These are phyloP conservation scores for Biscogniauxia marginata DNA, from an alignment of 2,329 filamentous ascomycete species.

Conservation along the genomic window DNA sequence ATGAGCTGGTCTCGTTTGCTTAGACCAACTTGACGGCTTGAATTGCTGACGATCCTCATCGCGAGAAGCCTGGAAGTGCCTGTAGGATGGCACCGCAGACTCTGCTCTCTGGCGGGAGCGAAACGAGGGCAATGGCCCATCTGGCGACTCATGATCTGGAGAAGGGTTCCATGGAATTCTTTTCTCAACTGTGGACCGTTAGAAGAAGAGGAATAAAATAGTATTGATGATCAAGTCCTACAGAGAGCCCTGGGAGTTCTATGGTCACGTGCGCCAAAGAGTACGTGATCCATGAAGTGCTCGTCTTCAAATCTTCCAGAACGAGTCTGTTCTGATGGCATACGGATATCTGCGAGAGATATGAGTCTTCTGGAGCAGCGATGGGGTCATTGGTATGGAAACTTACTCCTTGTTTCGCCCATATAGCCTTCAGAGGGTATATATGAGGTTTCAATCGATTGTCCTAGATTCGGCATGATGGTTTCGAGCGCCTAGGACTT, in stretches of 20 bases:
- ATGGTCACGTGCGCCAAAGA: conserved; percentile 10
- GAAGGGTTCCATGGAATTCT: conserved; percentile 6
- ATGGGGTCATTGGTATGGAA: conserved; percentile 2
- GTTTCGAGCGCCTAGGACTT: conserved; percentile 11
- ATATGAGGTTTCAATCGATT: conserved; percentile 11
- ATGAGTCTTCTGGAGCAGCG: conserved; percentile 6
- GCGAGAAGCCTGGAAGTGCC: background rate
- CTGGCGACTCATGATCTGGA: conserved; percentile 5
- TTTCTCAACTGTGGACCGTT: background rate
- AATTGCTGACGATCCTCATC: background rate
- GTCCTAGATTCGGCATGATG: conserved; percentile 16
- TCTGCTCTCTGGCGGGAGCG: background rate
- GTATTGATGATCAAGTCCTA: conserved; percentile 8
- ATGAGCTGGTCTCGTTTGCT: background rate
- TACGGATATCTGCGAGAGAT: conserved; percentile 7
- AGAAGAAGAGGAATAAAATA: no score
- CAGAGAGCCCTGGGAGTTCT: conserved; percentile 8
- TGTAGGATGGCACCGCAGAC: background rate
- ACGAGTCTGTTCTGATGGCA: background rate
- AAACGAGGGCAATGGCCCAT: background rate
- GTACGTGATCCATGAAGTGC: conserved; percentile 3
- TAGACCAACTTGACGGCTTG: background rate
- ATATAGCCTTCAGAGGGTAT: conserved; percentile 10
- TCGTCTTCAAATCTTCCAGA: background rate
- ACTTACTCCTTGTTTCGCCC: conserved; percentile 16